A percentile compares a stretch with the other conserved stretches of the same genome.
phyloP scores from a whole-genome alignment of 257 asterid species.

The Solanum sejunctum region DNA sequence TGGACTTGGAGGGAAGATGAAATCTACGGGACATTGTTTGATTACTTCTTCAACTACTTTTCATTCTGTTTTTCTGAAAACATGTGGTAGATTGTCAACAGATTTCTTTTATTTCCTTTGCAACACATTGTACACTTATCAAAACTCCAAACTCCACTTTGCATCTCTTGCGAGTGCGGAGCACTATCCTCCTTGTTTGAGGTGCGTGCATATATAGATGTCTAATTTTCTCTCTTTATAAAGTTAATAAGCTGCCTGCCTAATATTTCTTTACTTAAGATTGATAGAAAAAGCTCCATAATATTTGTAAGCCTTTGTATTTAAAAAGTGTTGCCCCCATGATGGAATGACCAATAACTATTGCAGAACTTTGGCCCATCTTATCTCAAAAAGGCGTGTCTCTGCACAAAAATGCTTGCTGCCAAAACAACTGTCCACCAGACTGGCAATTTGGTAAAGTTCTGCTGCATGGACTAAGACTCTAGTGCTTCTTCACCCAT shows the following conservation, averaged over 20 bases:
- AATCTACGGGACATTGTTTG: slow-evolving; percentile 52
- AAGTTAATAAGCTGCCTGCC: background rate
- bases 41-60: slow-evolving; percentile 63
- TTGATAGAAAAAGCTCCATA: background rate
- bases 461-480: background rate
- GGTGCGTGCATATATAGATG: slow-evolving; percentile 43
- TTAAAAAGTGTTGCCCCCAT: slow-evolving; percentile 79
- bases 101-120: slow-evolving; percentile 6
- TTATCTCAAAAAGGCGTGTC: slow-evolving; percentile 77
- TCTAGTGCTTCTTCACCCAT: background rate
- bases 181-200: slow-evolving; percentile 71
- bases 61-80: slow-evolving; percentile 51
- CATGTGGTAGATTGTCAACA: slow-evolving; percentile 48
- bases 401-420: slow-evolving; percentile 90
- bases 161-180: slow-evolving; percentile 52
- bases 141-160: slow-evolving; percentile 24
- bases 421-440: slow-evolving; percentile 88
- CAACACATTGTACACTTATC: slow-evolving; percentile 21
- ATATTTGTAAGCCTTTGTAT: background rate
- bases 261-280: background rate
- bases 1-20: slow-evolving; percentile 50
- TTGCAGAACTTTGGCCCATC: slow-evolving; percentile 76
- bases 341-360: slow-evolving; percentile 93
- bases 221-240: background rate
- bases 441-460: slow-evolving; percentile 66